Base-by-base conservation (phyloP, 306 rosid genomes). In the Fragaria vesca region DNA sequence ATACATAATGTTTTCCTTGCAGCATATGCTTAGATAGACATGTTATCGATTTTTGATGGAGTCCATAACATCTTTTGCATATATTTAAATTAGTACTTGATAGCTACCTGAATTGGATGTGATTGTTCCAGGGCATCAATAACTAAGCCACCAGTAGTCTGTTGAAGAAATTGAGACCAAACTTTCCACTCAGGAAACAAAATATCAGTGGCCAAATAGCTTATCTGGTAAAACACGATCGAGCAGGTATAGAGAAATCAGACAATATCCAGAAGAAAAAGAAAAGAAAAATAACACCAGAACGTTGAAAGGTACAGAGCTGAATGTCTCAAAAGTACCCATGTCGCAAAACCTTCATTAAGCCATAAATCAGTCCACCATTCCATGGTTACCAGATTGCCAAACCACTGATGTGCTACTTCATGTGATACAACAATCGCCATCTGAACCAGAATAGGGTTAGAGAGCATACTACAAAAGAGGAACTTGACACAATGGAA, bases 331-430 rank as follows among this genome's bases (percentile, higher is more conserved):
- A 15, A 72, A 77, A 60, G 75, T 85, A 88, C 92, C 91, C 92
- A 90, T 40, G 91, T 88, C 5, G 91, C 92, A 80, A 90, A 90
- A 50, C 91, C 95, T 80, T 90, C 91, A 58, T 88, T 88, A n/a
- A 88, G 91, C 91, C 93, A 90, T 80, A 90, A 82, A 85, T 88
- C 85, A 71, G 81, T 21, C 93, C 93, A 90, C 96, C 93, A 88
- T 69, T 87, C 96, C 93, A 88, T 88, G 12, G 96, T 88, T 54
- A 90, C 91, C 70, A 90, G 82, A 80, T 90, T 90, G 51, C 96
- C 96, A 81, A 90, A 88, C 93, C 96, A 90, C n/a, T 90, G 89
- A 70, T 88, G 93, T 51, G 91, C 89, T 40, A 87, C 87, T 87
- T 88, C 96, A 51, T 88, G 92, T 30, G 96, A 85, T 81, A 83